These are phyloP conservation scores for Dactylorhiza incarnata DNA, from an alignment of 106 monocot genomes.

Conservation along the genomic window DNA sequence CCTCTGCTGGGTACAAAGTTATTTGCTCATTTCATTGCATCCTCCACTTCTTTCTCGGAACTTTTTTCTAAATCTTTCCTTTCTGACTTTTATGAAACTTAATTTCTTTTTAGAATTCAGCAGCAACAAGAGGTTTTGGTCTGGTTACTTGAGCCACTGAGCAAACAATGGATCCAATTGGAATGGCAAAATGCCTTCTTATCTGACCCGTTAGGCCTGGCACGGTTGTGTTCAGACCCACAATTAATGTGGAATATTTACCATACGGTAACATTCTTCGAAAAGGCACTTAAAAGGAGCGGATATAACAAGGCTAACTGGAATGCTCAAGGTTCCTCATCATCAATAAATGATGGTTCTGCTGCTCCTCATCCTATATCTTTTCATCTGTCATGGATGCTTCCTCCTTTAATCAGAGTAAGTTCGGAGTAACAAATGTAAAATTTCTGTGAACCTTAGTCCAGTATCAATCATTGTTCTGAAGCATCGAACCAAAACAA, in stretches of 20 bases:
- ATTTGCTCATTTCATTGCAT: neutral
- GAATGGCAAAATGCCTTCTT: conserved; percentile 93
- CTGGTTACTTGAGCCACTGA: conserved; percentile 90
- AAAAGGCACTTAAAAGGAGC: conserved; percentile 93
- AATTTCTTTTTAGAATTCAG: conserved; percentile 50
- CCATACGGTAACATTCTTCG: conserved; percentile 87
- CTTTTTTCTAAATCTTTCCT: conserved; percentile 3
- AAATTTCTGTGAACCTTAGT: neutral
- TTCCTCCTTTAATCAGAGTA: conserved; percentile 91
- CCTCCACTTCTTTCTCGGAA: neutral
- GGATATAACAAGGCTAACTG: conserved; percentile 54
- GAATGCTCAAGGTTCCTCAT: conserved; percentile 20
- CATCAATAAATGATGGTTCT: conserved; percentile 21
- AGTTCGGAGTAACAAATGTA: neutral
- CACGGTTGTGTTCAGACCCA: conserved; percentile 45
- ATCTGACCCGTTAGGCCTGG: conserved; percentile 65
- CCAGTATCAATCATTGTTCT: too few species aligned
- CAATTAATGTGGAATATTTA: conserved; percentile 94
- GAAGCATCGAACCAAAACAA: too few species aligned
- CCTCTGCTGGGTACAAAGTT: conserved; percentile 72
- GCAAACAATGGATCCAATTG: conserved; percentile 72
- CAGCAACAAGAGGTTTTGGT: conserved; percentile 90
- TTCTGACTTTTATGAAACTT: conserved; percentile 2
- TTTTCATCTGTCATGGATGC: conserved; percentile 88
- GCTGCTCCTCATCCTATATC: conserved; percentile 64